Base-by-base conservation (phyloP, 306 rosid species). In the Quercus cerris region DNA sequence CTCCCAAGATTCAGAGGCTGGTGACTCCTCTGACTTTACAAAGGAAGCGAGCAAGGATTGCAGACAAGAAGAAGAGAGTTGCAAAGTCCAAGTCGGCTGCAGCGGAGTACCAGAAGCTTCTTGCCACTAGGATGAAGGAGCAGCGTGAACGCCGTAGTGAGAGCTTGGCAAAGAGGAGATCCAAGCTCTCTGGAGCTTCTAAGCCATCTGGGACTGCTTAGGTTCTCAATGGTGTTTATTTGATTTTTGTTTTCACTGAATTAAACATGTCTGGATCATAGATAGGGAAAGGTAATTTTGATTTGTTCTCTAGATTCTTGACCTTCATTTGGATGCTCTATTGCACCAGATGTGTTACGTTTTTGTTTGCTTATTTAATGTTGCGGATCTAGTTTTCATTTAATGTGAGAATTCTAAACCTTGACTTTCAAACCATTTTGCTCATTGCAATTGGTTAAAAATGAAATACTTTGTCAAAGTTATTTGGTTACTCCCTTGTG, bases 1-100 rank as follows among this genome's bases (percentile, higher is more conserved):
- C 90, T 70, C 90, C 90, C 4, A 87, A 84, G 79, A 84, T 87
- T 70, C 88, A 87, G 82, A 79, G 90, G 71, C 59, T 87, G 59
- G 88, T 87, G 28, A 87, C 88, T 56, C 88, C 90, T 13, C 56
- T 82, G 83, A 87, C 90, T 6, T 75, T 87, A 56, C 90, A 87
- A 30, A 77, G 88, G 83, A 87, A 87, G 82, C 44, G 90, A 59
- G 78, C 81, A 25, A 87, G 90, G 59, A 82, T 87, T 46, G 86
- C 88, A 8, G 88, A 84, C 57, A 87, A 87, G 84, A 84, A 87
- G 81, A 79, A 84, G 88, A 73, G 90, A 77, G 78, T 84, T 10
- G 75, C 76, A 9, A 87, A 82, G 77, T 82, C 90, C 22, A 84
- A 84, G 84, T 56, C 90, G 0, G 90, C 84, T 58, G 88, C 86